Percentiles rank a stretch among this genome's conserved stretches.
phyloP scores from a whole-genome alignment of 2,329 filamentous ascomycete genomes.

The Emergomyces africanus region DNA sequence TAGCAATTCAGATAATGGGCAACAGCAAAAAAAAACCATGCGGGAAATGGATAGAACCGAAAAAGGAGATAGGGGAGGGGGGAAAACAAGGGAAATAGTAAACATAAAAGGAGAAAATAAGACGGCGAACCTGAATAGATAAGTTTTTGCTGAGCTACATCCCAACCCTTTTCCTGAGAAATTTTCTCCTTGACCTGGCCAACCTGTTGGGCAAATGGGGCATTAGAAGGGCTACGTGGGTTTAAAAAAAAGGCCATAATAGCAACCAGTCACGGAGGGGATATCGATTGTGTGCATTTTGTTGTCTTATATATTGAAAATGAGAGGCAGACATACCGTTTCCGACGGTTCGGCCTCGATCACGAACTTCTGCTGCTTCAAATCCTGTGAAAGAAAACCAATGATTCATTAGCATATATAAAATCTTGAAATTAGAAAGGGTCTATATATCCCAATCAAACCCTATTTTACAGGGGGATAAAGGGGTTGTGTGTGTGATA shows the following conservation, averaged over 20 bases:
- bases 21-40: neutral
- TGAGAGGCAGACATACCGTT: constrained; percentile 52
- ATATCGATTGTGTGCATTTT: neutral
- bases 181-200: constrained; percentile 89
- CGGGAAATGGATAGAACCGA: neutral
- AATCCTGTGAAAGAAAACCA: constrained; percentile 48
- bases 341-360: constrained; percentile 91
- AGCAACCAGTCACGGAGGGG: neutral
- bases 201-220: constrained; percentile 44
- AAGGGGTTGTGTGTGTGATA: too few species aligned
- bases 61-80: neutral
- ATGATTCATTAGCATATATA: neutral
- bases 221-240: neutral
- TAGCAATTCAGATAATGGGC: neutral
- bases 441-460: neutral
- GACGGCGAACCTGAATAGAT: constrained; percentile 78
- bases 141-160: constrained; percentile 78
- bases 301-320: neutral
- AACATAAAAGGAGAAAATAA: neutral
- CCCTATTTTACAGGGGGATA: neutral
- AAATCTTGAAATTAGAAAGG: neutral
- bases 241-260: neutral
- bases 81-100: neutral
- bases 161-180: constrained; percentile 84
- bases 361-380: constrained; percentile 97